A percentile compares a stretch with the other conserved stretches of the same genome.
Evolutionary conservation across 2,329 filamentous ascomycete species (phyloP).

Genomic region (Colletotrichum destructivum): DNA sequence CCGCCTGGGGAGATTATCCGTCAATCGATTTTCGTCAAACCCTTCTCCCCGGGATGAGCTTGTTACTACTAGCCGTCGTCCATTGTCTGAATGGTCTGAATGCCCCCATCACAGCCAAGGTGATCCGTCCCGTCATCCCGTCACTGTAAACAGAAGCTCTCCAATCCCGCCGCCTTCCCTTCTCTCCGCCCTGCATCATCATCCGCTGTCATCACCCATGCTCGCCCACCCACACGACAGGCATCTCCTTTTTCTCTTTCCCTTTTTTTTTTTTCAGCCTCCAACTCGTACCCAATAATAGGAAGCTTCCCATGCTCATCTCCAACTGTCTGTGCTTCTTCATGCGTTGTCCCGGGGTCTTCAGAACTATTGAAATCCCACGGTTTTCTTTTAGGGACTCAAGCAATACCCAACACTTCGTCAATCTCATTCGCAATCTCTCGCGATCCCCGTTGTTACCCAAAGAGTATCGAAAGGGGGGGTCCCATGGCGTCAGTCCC

Average conservation of each 20-base stretch:
- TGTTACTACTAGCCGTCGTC: not conserved
- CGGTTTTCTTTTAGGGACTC: conserved; percentile 8
- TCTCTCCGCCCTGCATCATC: conserved; percentile 14
- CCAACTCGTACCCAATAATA: conserved; percentile 37
- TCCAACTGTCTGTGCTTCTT: conserved; percentile 43
- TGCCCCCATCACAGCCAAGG: not conserved
- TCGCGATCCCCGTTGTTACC: conserved; percentile 21
- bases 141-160: conserved; percentile 17
- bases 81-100: not conserved
- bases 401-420: conserved; percentile 30
- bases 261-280: conserved; percentile 23
- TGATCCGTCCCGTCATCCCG: conserved; percentile 1
- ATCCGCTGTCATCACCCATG: conserved; percentile 21
- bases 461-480: conserved; percentile 14
- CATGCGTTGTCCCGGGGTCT: conserved; percentile 34
- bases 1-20: conserved; percentile 33
- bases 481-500: conserved; percentile 19
- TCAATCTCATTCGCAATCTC: conserved; percentile 39
- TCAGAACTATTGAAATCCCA: conserved; percentile 17
- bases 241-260: conserved; percentile 27
- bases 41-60: conserved; percentile 6
- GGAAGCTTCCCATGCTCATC: conserved; percentile 37
- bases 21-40: conserved; percentile 29
- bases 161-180: conserved; percentile 11
- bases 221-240: conserved; percentile 25